Evolutionary conservation across 2,329 filamentous ascomycete genomes (phyloP), one percentile per base, ranked within the genome.

Genomic region (Apiospora aurea): DNA sequence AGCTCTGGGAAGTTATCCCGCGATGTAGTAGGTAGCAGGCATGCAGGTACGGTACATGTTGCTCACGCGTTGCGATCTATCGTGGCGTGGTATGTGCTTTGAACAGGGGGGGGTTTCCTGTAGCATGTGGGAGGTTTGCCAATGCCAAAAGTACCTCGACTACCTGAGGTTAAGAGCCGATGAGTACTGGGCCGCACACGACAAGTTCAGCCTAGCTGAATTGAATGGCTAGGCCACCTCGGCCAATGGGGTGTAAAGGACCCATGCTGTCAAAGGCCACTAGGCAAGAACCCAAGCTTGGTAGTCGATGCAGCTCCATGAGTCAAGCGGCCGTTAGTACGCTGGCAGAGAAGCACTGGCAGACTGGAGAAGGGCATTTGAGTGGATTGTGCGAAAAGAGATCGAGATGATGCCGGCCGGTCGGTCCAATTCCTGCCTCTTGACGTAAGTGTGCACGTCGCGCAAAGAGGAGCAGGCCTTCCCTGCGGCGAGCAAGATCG

Each of bases 251-350:
- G 44, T 69, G 44, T 46, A 69, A 44, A 34, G 44, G 21, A 49
- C 47, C 67, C 67, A 46, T 69, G 57, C 57, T 64, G 57, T 69
- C 44, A 69, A 46, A 46, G 47, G 26, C 67, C 67, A 38, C 67
- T 49, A 38, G 67, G 21, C 26, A 13, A 34, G 57, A 64, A 64
- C 57, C 57, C 29, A 64, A 38, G 34, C 21, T 64, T 41, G 29
- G 57, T 64, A 49, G 67, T 47, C 67, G 47, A 46, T 46, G 67
- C 67, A 49, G 67, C 67, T 44, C 44, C 67, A 69, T 69, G 67
- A 69, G 67, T 69, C 67, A 69, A 69, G 67, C 67, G 47, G 47
- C 67, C 67, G 57, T n/a, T 64, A 64, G 57, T 41, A n/a, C 34
- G 11, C 34, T 38, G 57, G 57, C 34, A 41, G 10, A 64, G 57